Conservation (phyloP, 345 rosid genomes). For the Populus nigra region DNA sequence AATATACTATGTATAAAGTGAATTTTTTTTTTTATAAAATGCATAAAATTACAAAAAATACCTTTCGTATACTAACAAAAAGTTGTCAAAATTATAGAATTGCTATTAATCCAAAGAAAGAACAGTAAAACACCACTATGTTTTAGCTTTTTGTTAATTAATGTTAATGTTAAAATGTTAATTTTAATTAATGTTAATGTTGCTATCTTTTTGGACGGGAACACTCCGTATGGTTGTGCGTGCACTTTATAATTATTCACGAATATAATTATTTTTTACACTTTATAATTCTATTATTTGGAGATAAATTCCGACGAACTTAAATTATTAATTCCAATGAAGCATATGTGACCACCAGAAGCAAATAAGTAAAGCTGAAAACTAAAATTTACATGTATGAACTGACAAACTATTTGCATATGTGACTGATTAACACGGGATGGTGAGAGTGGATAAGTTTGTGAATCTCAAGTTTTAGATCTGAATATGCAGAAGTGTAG, state of each 20-base stretch:
- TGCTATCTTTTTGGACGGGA: slow-evolving; percentile 50
- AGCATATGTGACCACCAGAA: not conserved
- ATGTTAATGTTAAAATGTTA: too few species aligned
- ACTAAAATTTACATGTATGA: not conserved
- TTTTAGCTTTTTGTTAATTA: too few species aligned
- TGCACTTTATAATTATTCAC: not conserved
- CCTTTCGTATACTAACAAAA: too few species aligned
- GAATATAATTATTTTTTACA: not conserved
- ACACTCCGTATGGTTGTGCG: slow-evolving; percentile 39
- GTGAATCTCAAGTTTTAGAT: slow-evolving; percentile 11
- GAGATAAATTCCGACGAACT: not conserved
- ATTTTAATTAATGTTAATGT: too few species aligned
- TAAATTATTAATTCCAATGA: not conserved
- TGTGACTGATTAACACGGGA: not conserved
- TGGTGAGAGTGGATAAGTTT: not conserved
- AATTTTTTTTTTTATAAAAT: too few species aligned
- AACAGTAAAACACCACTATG: too few species aligned
- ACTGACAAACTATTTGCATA: not conserved
- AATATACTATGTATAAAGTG: too few species aligned
- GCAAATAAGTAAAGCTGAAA: not conserved
- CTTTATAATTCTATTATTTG: not conserved
- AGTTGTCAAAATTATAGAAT: too few species aligned
- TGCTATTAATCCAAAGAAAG: too few species aligned
- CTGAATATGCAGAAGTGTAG: slow-evolving; percentile 15
- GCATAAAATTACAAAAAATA: too few species aligned